Conservation (phyloP, 805 yeast genomes). For the Candida chilensis region DNA sequence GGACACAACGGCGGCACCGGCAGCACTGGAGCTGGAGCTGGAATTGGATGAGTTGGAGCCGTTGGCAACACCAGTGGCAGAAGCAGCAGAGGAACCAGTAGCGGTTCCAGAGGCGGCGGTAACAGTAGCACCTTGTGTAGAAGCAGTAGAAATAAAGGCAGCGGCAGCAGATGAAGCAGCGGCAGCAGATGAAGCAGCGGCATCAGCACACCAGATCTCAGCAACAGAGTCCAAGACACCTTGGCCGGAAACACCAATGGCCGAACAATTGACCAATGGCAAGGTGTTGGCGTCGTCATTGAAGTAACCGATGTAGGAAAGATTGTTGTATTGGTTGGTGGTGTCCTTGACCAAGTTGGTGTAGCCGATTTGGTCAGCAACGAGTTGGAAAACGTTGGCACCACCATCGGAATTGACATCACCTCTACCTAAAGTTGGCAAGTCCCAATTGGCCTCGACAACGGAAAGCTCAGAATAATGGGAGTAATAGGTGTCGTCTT, state of each 20-base stretch:
- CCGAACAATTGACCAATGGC: constrained; percentile 27
- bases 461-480: constrained; percentile 44
- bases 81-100: constrained; percentile 2
- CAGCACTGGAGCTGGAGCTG: no score
- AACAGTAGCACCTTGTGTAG: no score
- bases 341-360: constrained; percentile 20
- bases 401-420: no score
- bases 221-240: constrained; percentile 17
- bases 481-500: constrained; percentile 38
- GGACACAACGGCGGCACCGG: constrained; percentile 6
- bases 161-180: constrained; percentile 20
- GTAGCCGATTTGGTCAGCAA: constrained; percentile 24
- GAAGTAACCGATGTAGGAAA: constrained; percentile 19
- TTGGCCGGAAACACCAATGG: constrained; percentile 20
- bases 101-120: constrained; percentile 4
- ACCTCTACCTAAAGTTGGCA: constrained; percentile 39
- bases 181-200: constrained; percentile 13
- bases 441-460: constrained; percentile 40
- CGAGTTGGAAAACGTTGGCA: constrained; percentile 37
- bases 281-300: constrained; percentile 13
- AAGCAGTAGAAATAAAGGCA: no score
- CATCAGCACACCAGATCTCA: constrained; percentile 19
- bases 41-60: no score
- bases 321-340: constrained; percentile 18
- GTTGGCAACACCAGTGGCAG: constrained; percentile 4